A percentile compares a stretch with the other conserved stretches of the same genome.
Evolutionary conservation across 2,329 filamentous ascomycete genomes (phyloP).

Genomic region (Apiospora phragmitis): DNA sequence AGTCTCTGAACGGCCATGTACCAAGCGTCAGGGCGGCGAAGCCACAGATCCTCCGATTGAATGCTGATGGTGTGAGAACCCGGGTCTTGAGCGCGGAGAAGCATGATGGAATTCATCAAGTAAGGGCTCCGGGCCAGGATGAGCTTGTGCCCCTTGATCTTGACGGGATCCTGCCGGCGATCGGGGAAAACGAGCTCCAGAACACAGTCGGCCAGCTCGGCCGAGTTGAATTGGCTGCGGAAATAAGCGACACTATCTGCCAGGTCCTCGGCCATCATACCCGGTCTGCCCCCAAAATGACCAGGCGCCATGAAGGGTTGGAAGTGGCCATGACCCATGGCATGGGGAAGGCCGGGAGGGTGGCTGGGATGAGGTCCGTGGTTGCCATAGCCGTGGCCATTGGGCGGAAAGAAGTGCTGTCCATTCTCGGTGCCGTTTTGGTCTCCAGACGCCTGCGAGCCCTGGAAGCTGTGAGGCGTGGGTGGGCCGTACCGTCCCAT

Average conservation of each 20-base stretch:
- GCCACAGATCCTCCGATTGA: slow-evolving; percentile 51
- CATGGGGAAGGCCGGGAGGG: slow-evolving; percentile 17
- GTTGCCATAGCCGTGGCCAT: slow-evolving; percentile 24
- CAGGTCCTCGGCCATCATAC: slow-evolving; percentile 24
- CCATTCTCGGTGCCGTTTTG: slow-evolving; percentile 41
- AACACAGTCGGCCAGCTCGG: slow-evolving; percentile 42
- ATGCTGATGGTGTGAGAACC: slow-evolving; percentile 43
- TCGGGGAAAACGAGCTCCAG: slow-evolving; percentile 41
- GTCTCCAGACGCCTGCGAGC: slow-evolving; percentile 57
- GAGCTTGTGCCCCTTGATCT: slow-evolving; percentile 55
- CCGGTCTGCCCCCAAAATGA: slow-evolving; percentile 23
- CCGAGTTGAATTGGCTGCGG: slow-evolving; percentile 38
- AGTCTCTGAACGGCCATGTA: slow-evolving; percentile 58
- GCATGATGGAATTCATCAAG: slow-evolving; percentile 34
- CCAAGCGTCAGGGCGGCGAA: slow-evolving; percentile 56
- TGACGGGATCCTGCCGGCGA: slow-evolving; percentile 37
- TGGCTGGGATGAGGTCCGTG: slow-evolving; percentile 9
- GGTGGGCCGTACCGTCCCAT: slow-evolving; percentile 48
- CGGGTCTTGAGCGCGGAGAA: slow-evolving; percentile 33
- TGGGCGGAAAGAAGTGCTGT: slow-evolving; percentile 38
- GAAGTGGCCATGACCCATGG: slow-evolving; percentile 20
- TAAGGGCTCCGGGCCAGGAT: slow-evolving; percentile 54
- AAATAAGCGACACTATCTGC: slow-evolving; percentile 34
- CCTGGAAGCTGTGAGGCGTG: slow-evolving; percentile 62
- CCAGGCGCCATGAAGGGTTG: slow-evolving; percentile 28